phyloP scores from a whole-genome alignment of 768 basidiomycete species.

The Pleurotus tuber-regium region DNA sequence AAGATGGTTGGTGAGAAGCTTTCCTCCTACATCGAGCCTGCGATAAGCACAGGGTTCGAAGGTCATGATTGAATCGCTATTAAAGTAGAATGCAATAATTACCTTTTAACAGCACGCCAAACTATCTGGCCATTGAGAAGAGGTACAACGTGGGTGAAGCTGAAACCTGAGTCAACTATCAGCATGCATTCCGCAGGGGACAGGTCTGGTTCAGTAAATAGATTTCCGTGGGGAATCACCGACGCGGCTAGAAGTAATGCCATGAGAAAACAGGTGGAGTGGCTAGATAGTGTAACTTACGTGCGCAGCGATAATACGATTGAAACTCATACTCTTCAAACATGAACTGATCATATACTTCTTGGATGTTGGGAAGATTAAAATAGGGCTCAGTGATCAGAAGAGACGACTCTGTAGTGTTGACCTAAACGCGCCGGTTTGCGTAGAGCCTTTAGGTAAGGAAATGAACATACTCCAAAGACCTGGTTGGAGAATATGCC shows the following conservation, averaged over 20 bases:
- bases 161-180: conserved; percentile 89
- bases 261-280: conserved; percentile 10
- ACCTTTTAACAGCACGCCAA: conserved; percentile 85
- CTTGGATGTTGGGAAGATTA: conserved; percentile 89
- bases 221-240: conserved; percentile 66
- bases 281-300: conserved; percentile 45
- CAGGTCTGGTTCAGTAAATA: conserved; percentile 53
- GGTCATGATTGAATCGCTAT: conserved; percentile 14
- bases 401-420: conserved; percentile 69
- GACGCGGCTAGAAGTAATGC: conserved; percentile 62
- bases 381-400: conserved; percentile 94
- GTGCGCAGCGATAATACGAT: conserved; percentile 76
- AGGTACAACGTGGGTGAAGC: conserved; percentile 91
- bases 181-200: conserved; percentile 75
- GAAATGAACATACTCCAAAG: conserved; percentile 49
- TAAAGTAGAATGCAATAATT: conserved; percentile 14
- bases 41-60: conserved; percentile 12
- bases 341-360: conserved; percentile 91
- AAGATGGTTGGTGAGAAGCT: conserved; percentile 91
- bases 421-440: conserved; percentile 46
- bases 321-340: conserved; percentile 97
- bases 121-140: conserved; percentile 71
- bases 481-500: conserved; percentile 75
- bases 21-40: conserved; percentile 94
- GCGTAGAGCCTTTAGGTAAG: neutral